phyloP scores from a whole-genome alignment of 306 rosid genomes.

The Lathyrus aphaca region DNA sequence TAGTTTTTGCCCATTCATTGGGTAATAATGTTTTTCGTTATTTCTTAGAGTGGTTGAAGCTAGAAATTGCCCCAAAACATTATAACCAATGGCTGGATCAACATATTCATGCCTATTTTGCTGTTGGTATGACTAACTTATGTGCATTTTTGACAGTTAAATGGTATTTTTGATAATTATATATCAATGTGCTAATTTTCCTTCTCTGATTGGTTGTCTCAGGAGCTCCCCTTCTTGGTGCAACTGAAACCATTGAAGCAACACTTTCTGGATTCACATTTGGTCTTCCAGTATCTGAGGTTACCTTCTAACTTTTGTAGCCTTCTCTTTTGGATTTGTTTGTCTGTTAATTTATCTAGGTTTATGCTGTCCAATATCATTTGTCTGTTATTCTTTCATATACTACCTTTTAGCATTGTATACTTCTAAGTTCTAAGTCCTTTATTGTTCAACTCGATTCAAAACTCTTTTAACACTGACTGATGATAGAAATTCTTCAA shows the following conservation, averaged over 20 bases:
- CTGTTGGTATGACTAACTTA: constrained; percentile 76
- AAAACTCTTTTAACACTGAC: constrained; percentile 12
- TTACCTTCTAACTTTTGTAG: constrained; percentile 44
- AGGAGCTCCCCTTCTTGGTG: constrained; percentile 97
- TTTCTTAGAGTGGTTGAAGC: constrained; percentile 98
- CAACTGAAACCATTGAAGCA: constrained; percentile 81
- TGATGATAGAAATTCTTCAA: constrained; percentile 29
- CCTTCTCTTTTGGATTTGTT: constrained; percentile 28
- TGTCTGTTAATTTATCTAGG: constrained; percentile 22
- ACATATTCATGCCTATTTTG: constrained; percentile 95
- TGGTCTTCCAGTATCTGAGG: constrained; percentile 98
- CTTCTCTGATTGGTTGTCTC: constrained; percentile 43
- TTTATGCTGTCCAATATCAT: constrained; percentile 31
- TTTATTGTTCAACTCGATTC: constrained; percentile 7
- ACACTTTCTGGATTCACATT: constrained; percentile 85
- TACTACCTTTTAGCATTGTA: constrained; percentile 18
- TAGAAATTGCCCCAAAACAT: constrained; percentile 95
- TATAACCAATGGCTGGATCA: constrained; percentile 82
- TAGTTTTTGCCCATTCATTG: constrained; percentile 95
- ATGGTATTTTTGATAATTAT: constrained; percentile 27
- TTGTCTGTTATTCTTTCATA: constrained; percentile 21
- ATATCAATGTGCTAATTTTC: constrained; percentile 33
- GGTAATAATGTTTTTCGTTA: constrained; percentile 91
- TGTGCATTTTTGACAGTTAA: constrained; percentile 23
- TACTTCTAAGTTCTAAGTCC: constrained; percentile 6